These are phyloP conservation scores for Schrenkiella parvula DNA, from an alignment of 345 rosid genomes.

Conservation along the genomic window DNA sequence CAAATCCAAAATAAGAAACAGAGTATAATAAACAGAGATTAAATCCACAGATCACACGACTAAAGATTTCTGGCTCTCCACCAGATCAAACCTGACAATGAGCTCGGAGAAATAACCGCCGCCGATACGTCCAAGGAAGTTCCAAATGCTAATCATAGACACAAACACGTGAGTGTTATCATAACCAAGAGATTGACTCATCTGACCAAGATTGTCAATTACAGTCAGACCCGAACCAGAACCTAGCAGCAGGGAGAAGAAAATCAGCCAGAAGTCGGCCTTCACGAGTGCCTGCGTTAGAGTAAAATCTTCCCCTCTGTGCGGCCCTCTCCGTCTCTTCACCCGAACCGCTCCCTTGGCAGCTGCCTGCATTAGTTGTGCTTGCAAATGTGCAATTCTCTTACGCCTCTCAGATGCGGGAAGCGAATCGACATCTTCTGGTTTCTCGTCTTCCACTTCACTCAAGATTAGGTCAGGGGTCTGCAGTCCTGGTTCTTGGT, in stretches of 20 bases:
- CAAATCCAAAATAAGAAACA: conserved; percentile 6
- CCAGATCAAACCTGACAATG: conserved; percentile 57
- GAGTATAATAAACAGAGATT: background rate
- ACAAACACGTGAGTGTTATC: conserved; percentile 81
- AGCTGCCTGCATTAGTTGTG: conserved; percentile 74
- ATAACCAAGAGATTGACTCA: conserved; percentile 86
- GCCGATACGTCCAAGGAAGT: conserved; percentile 91
- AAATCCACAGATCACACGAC: background rate
- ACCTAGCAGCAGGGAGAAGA: conserved; percentile 78
- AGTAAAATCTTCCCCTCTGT: conserved; percentile 92
- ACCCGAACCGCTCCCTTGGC: conserved; percentile 91
- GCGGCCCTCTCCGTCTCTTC: conserved; percentile 78
- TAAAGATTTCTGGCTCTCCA: background rate
- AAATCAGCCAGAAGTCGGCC: conserved; percentile 95
- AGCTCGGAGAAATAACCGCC: conserved; percentile 97
- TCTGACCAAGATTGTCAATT: conserved; percentile 96
- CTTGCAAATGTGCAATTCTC: conserved; percentile 79
- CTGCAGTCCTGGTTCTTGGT: conserved; percentile 46
- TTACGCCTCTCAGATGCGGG: conserved; percentile 80
- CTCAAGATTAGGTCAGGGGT: conserved; percentile 56
- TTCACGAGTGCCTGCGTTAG: conserved; percentile 81
- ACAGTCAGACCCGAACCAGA: conserved; percentile 97
- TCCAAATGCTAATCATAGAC: conserved; percentile 98
- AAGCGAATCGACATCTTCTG: conserved; percentile 79
- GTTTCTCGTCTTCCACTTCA: conserved; percentile 96